These are phyloP conservation scores for Drechslerella coelobrocha DNA, from an alignment of 2,329 filamentous ascomycete species.

Conservation along the genomic window DNA sequence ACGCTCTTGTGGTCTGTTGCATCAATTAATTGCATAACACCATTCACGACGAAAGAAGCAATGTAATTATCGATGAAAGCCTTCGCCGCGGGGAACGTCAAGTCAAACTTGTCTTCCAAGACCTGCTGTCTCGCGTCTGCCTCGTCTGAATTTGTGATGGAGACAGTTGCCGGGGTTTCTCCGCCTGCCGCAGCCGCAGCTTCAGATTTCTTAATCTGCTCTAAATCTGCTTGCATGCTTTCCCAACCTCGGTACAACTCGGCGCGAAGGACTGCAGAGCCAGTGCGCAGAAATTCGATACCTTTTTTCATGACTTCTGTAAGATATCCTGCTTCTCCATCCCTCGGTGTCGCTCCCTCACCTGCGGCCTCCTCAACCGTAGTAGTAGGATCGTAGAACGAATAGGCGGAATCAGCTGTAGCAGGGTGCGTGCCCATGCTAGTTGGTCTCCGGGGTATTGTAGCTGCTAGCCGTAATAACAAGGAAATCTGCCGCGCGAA, in stretches of 20 bases:
- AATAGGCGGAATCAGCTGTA: conserved; percentile 56
- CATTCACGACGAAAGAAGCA: conserved; percentile 74
- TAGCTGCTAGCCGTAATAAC: conserved; percentile 72
- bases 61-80: conserved; percentile 75
- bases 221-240: conserved; percentile 43
- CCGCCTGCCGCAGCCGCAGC: conserved; percentile 59
- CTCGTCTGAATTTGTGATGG: conserved; percentile 6
- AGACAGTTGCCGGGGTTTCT: conserved; percentile 55
- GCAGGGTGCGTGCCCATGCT: conserved; percentile 46
- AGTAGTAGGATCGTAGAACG: conserved; percentile 56
- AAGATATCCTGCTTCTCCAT: conserved; percentile 62
- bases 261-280: conserved; percentile 77
- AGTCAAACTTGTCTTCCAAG: conserved; percentile 53
- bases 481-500: conserved; percentile 87
- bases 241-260: conserved; percentile 71
- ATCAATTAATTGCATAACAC: conserved; percentile 44
- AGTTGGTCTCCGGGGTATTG: conserved; percentile 58
- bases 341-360: conserved; percentile 8
- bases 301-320: conserved; percentile 84
- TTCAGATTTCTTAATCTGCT: conserved; percentile 41
- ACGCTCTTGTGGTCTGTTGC: conserved; percentile 47
- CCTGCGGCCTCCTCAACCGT: conserved; percentile 41
- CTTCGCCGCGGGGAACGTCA: conserved; percentile 57
- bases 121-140: conserved; percentile 54
- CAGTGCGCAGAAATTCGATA: conserved; percentile 80